Evolutionary conservation across 768 basidiomycete genomes (phyloP).

Genomic region (Mycena latifolia): DNA sequence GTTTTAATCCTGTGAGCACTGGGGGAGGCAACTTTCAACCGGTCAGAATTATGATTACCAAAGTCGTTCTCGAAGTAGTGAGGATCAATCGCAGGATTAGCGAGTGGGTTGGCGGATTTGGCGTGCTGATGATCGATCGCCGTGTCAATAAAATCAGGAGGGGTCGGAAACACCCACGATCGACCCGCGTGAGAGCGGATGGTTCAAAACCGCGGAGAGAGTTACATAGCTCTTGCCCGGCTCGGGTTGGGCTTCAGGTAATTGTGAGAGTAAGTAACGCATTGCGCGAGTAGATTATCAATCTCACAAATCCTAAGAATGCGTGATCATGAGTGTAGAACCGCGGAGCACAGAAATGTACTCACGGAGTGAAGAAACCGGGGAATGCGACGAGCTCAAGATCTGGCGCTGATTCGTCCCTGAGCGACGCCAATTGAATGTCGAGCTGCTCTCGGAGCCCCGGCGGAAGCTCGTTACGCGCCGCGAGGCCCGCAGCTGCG

Average conservation of each 20-base stretch:
- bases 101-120: slow-evolving; percentile 19
- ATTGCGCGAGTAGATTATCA: no score
- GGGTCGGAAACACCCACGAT: slow-evolving; percentile 49
- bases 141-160: background rate
- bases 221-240: slow-evolving; percentile 58
- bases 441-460: slow-evolving; percentile 55
- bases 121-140: slow-evolving; percentile 20
- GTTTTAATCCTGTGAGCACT: background rate
- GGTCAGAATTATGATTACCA: no score
- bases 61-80: slow-evolving; percentile 27
- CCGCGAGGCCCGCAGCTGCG: slow-evolving; percentile 21
- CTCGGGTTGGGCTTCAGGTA: slow-evolving; percentile 51
- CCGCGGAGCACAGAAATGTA: slow-evolving; percentile 15
- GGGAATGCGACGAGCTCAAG: slow-evolving; percentile 43
- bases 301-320: background rate
- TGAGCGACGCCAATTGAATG: slow-evolving; percentile 47
- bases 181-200: slow-evolving; percentile 61
- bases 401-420: slow-evolving; percentile 42
- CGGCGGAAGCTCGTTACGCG: slow-evolving; percentile 41
- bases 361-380: slow-evolving; percentile 34
- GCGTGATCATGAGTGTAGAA: background rate
- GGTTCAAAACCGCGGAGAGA: slow-evolving; percentile 51
- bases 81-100: slow-evolving; percentile 19
- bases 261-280: slow-evolving; percentile 42
- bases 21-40: background rate